Percentiles rank a stretch among this genome's conserved stretches.
These are phyloP conservation scores for Lachnellula hyalina DNA, from an alignment of 2,329 filamentous ascomycete species.

Conservation along the genomic window DNA sequence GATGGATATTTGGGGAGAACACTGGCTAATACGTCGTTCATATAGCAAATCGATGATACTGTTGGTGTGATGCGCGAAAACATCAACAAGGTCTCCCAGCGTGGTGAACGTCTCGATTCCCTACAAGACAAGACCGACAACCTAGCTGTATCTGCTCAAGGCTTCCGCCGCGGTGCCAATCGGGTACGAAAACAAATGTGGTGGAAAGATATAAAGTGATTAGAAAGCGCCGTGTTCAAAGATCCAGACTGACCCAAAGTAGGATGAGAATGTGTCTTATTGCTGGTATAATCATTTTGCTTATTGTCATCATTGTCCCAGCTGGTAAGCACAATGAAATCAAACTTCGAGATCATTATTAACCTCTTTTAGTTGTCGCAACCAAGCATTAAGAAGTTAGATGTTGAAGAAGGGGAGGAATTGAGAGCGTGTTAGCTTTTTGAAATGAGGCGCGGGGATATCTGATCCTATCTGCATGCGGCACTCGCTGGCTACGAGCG, in stretches of 20 bases:
- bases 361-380: slow-evolving; percentile 37
- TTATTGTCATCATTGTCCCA: slow-evolving; percentile 92
- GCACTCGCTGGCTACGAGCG: slow-evolving; percentile 35
- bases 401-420: slow-evolving; percentile 7
- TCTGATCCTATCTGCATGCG: slow-evolving; percentile 33
- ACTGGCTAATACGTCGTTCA: slow-evolving; percentile 16
- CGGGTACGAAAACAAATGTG: slow-evolving; percentile 93
- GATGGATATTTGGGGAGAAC: not conserved
- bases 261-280: slow-evolving; percentile 99
- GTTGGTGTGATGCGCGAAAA: slow-evolving; percentile 95
- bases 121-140: slow-evolving; percentile 95
- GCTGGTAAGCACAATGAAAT: slow-evolving; percentile 56
- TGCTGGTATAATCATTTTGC: slow-evolving; percentile 81
- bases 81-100: slow-evolving; percentile 92
- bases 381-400: slow-evolving; percentile 35
- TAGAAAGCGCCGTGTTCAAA: not conserved
- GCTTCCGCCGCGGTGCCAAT: slow-evolving; percentile 95
- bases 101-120: slow-evolving; percentile 81
- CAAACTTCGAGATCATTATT: slow-evolving; percentile 14
- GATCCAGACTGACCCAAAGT: not conserved
- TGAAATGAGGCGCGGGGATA: slow-evolving; percentile 23
- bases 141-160: slow-evolving; percentile 85
- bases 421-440: slow-evolving; percentile 13
- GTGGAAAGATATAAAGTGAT: slow-evolving; percentile 62
- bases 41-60: slow-evolving; percentile 93